These are phyloP conservation scores for Trichophyton verrucosum DNA, from an alignment of 2,329 filamentous ascomycete genomes.

Conservation along the genomic window DNA sequence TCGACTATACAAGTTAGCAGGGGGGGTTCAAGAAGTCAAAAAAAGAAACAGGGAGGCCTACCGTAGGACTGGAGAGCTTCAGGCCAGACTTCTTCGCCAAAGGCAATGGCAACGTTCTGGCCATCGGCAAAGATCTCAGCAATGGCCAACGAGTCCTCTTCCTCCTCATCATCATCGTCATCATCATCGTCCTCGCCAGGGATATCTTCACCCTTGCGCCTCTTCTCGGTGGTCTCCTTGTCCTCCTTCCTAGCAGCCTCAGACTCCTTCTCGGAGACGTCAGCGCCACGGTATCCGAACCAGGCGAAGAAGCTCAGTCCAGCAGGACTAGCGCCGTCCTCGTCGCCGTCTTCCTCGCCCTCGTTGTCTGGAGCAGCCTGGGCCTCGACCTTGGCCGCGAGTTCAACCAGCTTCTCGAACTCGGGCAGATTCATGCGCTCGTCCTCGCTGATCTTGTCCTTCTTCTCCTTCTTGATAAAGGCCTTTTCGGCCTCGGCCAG, in stretches of 20 bases:
- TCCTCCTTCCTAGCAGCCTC: constrained; percentile 49
- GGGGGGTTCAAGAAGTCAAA: background rate
- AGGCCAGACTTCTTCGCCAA: constrained; percentile 82
- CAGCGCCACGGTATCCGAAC: constrained; percentile 66
- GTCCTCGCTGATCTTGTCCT: constrained; percentile 28
- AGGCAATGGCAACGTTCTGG: constrained; percentile 64
- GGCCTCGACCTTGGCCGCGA: constrained; percentile 32
- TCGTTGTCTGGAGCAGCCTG: constrained; percentile 24
- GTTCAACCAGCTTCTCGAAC: constrained; percentile 42
- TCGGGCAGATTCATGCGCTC: constrained; percentile 41
- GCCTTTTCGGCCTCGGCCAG: constrained; percentile 53
- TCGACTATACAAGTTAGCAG: constrained; percentile 40
- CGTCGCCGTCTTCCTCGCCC: constrained; percentile 28
- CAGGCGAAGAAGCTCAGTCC: constrained; percentile 74
- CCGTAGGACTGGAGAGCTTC: constrained; percentile 84
- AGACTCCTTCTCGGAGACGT: constrained; percentile 61
- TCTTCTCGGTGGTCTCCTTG: constrained; percentile 43
- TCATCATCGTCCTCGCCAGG: constrained; percentile 36
- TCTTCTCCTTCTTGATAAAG: constrained; percentile 26
- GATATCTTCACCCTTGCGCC: constrained; percentile 40
- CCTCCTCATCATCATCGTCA: constrained; percentile 49
- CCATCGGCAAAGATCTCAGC: constrained; percentile 81
- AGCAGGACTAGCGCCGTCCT: constrained; percentile 43
- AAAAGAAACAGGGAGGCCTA: constrained; percentile 37
- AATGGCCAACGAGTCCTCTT: constrained; percentile 51